Evolutionary conservation across 805 yeast species (phyloP).

Genomic region (Schizosaccharomyces lindneri): DNA sequence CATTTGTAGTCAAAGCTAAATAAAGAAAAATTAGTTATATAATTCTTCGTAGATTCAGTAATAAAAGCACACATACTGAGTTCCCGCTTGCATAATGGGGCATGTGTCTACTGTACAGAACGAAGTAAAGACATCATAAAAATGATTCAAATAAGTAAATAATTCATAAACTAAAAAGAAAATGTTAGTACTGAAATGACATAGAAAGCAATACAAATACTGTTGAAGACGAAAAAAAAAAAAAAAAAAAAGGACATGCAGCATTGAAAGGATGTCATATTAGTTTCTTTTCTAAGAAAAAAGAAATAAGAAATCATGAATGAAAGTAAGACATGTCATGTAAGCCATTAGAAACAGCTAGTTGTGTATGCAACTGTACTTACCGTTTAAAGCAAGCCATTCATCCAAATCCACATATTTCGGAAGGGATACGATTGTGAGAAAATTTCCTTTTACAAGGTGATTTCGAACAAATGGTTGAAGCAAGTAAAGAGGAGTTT

Average conservation of each 20-base stretch:
- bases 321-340: no score
- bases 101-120: slow-evolving; percentile 72
- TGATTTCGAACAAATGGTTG: slow-evolving; percentile 90
- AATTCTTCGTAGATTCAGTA: not conserved
- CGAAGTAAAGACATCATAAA: slow-evolving; percentile 74
- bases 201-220: not conserved
- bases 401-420: slow-evolving; percentile 84
- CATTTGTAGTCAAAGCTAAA: slow-evolving; percentile 53
- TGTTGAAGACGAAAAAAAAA: not conserved
- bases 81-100: slow-evolving; percentile 92
- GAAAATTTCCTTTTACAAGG: slow-evolving; percentile 84
- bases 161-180: slow-evolving; percentile 42
- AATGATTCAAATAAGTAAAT: slow-evolving; percentile 61
- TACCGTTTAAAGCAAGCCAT: slow-evolving; percentile 69
- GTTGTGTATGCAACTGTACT: not conserved
- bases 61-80: slow-evolving; percentile 19
- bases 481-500: slow-evolving; percentile 45
- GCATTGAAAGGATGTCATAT: not conserved
- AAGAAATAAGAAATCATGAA: not conserved
- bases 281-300: not conserved
- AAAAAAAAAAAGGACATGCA: not conserved
- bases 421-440: slow-evolving; percentile 83
- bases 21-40: not conserved
- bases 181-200: not conserved
- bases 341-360: no score